Conservation (phyloP, 176 grass and related monocot species). For the Musa beccarii region DNA sequence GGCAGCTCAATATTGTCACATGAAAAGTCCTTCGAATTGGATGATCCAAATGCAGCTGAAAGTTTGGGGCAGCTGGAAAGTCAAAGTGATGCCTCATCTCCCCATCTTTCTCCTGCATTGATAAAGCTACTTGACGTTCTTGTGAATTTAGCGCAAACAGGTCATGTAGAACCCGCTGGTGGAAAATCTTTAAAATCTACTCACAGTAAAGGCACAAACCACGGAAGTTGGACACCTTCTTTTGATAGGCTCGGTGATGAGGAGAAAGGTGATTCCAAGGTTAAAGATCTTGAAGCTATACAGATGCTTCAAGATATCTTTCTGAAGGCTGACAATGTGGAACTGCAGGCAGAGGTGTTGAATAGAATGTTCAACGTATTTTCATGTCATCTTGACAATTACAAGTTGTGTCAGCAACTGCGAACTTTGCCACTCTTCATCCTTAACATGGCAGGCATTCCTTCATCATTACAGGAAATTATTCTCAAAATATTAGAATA, state of each 20-base stretch:
- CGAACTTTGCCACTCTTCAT: conserved; percentile 98
- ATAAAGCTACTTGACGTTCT: conserved; percentile 93
- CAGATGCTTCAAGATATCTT: conserved; percentile 99
- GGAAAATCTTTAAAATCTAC: conserved; percentile 50
- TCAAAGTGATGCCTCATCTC: conserved; percentile 29
- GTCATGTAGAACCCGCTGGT: conserved; percentile 47
- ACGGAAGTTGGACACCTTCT: conserved; percentile 50
- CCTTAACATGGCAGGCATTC: conserved; percentile 97
- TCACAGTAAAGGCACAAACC: conserved; percentile 34
- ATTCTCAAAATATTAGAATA: conserved; percentile 99
- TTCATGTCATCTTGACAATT: conserved; percentile 97
- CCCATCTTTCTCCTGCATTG: conserved; percentile 75
- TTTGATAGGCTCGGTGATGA: conserved; percentile 61
- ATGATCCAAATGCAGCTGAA: conserved; percentile 28
- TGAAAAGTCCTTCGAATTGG: conserved; percentile 9
- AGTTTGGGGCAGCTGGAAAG: conserved; percentile 28
- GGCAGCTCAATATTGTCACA: conserved; percentile 26
- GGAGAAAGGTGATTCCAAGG: conserved; percentile 73
- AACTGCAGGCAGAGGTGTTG: conserved; percentile 94
- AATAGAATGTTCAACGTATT: conserved; percentile 99
- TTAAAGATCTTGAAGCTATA: conserved; percentile 98
- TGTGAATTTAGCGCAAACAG: conserved; percentile 92
- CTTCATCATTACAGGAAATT: conserved; percentile 90
- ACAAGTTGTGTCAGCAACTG: conserved; percentile 87
- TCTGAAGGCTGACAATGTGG: conserved; percentile 93